These are phyloP conservation scores for Vigna trinervia DNA, from an alignment of 306 rosid species.

Conservation along the genomic window DNA sequence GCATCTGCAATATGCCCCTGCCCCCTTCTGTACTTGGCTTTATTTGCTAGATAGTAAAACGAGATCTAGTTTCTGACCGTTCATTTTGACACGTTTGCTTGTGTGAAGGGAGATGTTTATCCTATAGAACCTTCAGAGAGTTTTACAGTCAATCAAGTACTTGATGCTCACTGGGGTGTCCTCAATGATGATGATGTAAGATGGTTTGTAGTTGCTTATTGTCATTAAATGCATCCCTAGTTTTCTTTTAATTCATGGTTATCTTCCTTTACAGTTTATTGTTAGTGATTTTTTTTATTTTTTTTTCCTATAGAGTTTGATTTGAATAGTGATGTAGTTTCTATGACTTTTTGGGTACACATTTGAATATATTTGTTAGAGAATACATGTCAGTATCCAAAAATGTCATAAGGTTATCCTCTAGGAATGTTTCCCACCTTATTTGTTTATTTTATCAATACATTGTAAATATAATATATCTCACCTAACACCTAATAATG, in stretches of 20 bases:
- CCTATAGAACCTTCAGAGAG: slow-evolving; percentile 74
- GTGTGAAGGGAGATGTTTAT: slow-evolving; percentile 87
- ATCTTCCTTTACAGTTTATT: neutral
- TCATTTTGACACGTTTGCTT: slow-evolving; percentile 36
- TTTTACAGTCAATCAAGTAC: slow-evolving; percentile 71
- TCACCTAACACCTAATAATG: too few species aligned
- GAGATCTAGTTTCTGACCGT: slow-evolving; percentile 35
- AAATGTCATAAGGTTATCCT: neutral
- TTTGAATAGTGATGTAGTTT: slow-evolving; percentile 11
- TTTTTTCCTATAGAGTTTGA: slow-evolving; percentile 29
- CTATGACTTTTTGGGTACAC: neutral
- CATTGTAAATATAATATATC: too few species aligned
- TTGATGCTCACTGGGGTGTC: slow-evolving; percentile 93
- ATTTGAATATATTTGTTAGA: slow-evolving; percentile 10
- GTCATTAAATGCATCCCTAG: slow-evolving; percentile 27
- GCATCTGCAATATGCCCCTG: slow-evolving; percentile 22
- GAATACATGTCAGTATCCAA: neutral
- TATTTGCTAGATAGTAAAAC: slow-evolving; percentile 26
- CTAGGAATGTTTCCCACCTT: neutral
- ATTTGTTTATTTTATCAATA: neutral
- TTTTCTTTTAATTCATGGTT: slow-evolving; percentile 31
- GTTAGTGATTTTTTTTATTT: slow-evolving; percentile 6
- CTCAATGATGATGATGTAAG: slow-evolving; percentile 84
- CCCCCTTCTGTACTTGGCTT: slow-evolving; percentile 22
- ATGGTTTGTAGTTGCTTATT: slow-evolving; percentile 29